These are phyloP conservation scores for Phytophthora palmivora DNA, from an alignment of 352 stramenopile genomes.

Conservation along the genomic window DNA sequence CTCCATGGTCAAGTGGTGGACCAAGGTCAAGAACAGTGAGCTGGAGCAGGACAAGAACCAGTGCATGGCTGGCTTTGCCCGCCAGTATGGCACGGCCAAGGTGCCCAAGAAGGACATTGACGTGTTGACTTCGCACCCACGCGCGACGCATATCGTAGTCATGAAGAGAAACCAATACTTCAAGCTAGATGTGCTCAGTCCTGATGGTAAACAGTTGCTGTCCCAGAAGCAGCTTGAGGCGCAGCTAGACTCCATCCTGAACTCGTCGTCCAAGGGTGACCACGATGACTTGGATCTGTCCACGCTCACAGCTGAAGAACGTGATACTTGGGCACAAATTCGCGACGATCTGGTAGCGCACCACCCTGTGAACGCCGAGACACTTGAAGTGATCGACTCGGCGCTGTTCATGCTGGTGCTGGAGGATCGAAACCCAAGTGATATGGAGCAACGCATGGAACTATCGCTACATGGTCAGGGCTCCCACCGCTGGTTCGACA, in stretches of 20 bases:
- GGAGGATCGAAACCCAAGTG: conserved; percentile 70
- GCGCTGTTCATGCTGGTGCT: conserved; percentile 91
- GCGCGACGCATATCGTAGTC: conserved; percentile 89
- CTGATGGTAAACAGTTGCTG: conserved; percentile 83
- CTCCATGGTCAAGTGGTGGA: conserved; percentile 89
- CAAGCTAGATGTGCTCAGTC: conserved; percentile 82
- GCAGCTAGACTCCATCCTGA: conserved; percentile 74
- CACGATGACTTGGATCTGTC: conserved; percentile 74
- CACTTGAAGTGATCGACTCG: conserved; percentile 86
- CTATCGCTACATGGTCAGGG: conserved; percentile 87
- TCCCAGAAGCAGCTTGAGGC: conserved; percentile 74
- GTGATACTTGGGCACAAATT: conserved; percentile 87
- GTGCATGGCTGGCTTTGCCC: conserved; percentile 90
- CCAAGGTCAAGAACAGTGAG: conserved; percentile 88
- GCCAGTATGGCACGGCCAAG: conserved; percentile 88
- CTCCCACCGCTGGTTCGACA: conserved; percentile 93
- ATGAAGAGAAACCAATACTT: conserved; percentile 89
- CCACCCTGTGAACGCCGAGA: conserved; percentile 74
- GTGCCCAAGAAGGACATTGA: conserved; percentile 80
- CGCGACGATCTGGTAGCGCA: conserved; percentile 74
- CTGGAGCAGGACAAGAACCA: conserved; percentile 91
- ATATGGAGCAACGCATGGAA: conserved; percentile 80
- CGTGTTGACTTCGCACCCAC: conserved; percentile 75
- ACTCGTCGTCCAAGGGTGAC: conserved; percentile 49
- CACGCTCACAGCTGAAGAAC: conserved; percentile 83